phyloP scores from a whole-genome alignment of 2,329 filamentous ascomycete genomes.

The Exophiala aquamarina region DNA sequence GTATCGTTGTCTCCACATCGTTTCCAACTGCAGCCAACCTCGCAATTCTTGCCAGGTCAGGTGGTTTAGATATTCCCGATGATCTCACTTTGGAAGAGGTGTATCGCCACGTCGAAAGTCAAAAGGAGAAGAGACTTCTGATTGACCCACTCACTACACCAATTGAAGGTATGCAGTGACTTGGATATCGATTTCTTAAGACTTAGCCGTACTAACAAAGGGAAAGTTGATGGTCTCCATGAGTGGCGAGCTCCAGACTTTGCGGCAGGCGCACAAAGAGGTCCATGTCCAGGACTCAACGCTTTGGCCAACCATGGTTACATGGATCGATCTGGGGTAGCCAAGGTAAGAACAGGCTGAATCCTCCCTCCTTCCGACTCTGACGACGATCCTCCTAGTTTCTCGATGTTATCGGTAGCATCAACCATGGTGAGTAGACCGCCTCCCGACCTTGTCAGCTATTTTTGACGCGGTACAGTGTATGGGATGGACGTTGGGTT shows the following conservation, averaged over 20 bases:
- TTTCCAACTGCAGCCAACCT: slow-evolving; percentile 17
- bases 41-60: slow-evolving; percentile 13
- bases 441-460: neutral
- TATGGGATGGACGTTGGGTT: slow-evolving; percentile 51
- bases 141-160: slow-evolving; percentile 27
- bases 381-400: too few relatives aligned
- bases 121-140: slow-evolving; percentile 29
- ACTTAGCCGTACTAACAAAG: neutral
- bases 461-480: slow-evolving; percentile 32
- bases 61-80: slow-evolving; percentile 12
- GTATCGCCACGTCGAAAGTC: slow-evolving; percentile 6
- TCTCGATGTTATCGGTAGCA: slow-evolving; percentile 34
- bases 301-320: slow-evolving; percentile 46
- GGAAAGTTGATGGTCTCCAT: slow-evolving; percentile 36
- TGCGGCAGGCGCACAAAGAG: slow-evolving; percentile 38
- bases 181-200: neutral
- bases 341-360: slow-evolving; percentile 9
- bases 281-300: slow-evolving; percentile 44
- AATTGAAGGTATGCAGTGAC: slow-evolving; percentile 33
- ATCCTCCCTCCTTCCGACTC: too few relatives aligned
- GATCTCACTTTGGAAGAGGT: slow-evolving; percentile 19
- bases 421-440: slow-evolving; percentile 33
- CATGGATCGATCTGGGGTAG: slow-evolving; percentile 42
- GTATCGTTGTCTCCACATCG: neutral
- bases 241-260: slow-evolving; percentile 37